Evolutionary conservation across 2,329 filamentous ascomycete genomes (phyloP), one percentile per base, ranked within the genome.

Genomic region (Thelonectria discophora): DNA sequence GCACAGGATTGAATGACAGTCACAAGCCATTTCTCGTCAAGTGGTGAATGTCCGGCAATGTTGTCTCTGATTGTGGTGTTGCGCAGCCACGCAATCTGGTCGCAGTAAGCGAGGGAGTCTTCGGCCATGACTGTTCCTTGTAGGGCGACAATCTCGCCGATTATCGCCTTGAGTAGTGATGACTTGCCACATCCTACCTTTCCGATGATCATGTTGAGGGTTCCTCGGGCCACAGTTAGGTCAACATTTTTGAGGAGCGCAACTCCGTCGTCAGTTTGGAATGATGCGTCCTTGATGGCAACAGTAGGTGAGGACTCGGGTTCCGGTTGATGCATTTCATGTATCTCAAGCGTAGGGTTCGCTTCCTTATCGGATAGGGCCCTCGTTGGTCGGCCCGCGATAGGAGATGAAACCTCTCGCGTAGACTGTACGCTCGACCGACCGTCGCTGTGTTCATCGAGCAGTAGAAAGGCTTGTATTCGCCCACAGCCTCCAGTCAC

Each of bases 121-220:
- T 17, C 48, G 3, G 52, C 11, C 11, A 27, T 5, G 5, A 60
- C 39, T 13, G 9, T 27, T 1, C 65, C 68, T 1, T 52, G 39
- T 5, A 24, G 57, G 15, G 62, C 60, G 2, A 67, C 62, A 1
- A 69, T 49, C 27, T 72, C 70, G 1, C 69, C 70, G 3, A 72
- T 61, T 0, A 82, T 65, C 0, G 72, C 75, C 32, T 76, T 77
- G 48, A 72, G 70, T 0, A 79, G 48, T 1, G 75, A 76, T 0
- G 75, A 76, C 54, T 81, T 74, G 1, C 72, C 70, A 5, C 58
- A 67, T 0, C 60, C 72, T 4, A 78, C 72, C 0, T 75, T 76
- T 1, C 78, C 78, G 5, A 74, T 62, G 12, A 79, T 58, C 0
- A 78, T 72, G 13, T 73, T 71, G 12, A 64, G 53, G 4, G 57